A percentile compares a stretch with the other conserved stretches of the same genome.
These are phyloP conservation scores for Trifolium repens DNA, from an alignment of 306 rosid genomes.

Conservation along the genomic window DNA sequence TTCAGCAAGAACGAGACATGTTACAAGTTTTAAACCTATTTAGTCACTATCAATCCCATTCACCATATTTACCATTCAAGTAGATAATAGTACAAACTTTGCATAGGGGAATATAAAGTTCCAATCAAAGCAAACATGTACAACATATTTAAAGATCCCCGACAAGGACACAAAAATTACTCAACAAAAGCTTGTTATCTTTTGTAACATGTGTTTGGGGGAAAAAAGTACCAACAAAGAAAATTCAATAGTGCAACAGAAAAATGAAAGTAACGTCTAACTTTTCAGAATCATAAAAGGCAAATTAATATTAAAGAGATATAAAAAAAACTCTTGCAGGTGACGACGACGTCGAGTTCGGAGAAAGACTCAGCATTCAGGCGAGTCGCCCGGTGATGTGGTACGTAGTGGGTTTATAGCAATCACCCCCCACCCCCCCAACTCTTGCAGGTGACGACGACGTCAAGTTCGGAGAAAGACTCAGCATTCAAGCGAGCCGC, in stretches of 20 bases:
- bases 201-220: slow-evolving; percentile 31
- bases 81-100: slow-evolving; percentile 1
- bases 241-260: slow-evolving; percentile 24
- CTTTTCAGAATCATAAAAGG: slow-evolving; percentile 3
- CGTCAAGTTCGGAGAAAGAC: too few relatives aligned
- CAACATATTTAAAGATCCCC: slow-evolving; percentile 19
- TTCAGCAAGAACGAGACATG: slow-evolving; percentile 4
- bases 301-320: not conserved
- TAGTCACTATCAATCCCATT: slow-evolving; percentile 31
- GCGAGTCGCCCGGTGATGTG: too few relatives aligned
- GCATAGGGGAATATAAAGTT: slow-evolving; percentile 6
- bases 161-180: slow-evolving; percentile 32
- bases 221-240: slow-evolving; percentile 1
- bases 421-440: too few relatives aligned
- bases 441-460: too few relatives aligned
- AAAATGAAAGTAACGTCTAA: slow-evolving; percentile 33
- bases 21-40: slow-evolving; percentile 21
- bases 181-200: slow-evolving; percentile 27
- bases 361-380: too few relatives aligned
- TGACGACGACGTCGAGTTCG: too few relatives aligned
- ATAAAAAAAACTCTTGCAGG: too few relatives aligned
- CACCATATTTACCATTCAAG: slow-evolving; percentile 11
- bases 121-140: slow-evolving; percentile 25
- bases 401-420: too few relatives aligned
- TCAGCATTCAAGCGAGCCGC: too few relatives aligned